Evolutionary conservation across 2,329 filamentous ascomycete genomes (phyloP), one percentile per base, ranked within the genome.

Genomic region (Ophiobolus disseminans): DNA sequence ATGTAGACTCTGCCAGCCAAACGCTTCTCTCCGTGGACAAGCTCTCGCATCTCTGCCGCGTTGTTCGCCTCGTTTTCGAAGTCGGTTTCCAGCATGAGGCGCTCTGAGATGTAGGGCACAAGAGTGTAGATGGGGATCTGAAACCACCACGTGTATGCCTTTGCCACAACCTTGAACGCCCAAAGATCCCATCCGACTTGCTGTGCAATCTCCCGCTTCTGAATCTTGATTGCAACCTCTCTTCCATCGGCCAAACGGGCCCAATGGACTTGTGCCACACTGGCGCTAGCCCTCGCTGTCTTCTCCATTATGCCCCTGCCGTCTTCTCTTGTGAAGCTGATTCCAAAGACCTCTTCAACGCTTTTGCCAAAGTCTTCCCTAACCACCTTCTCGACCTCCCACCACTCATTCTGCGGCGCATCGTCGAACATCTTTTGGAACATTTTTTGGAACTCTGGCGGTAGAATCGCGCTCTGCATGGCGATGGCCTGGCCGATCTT

Each of bases 401-500:
- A 82, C 92, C 92, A 97, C 32, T 82, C 81, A 69, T 96, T 94
- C 79, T 97, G 92, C 28, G 93, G 92, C 55, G 94, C 94, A 77
- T 97, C 93, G 70, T 97, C 94, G 70, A 97, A 99, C 91, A 99
- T 97, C 65, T 88, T 84, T 17, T 88, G 81, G 69, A 99, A 99
- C 91, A 97, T 97, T 66, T 87, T 86, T 78, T 96, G 91, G 63
- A 97, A 97, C 73, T 96, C 91, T 0, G 92, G 90, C 20, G 94
- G 94, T 53, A 99, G 77, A 20, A 97, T 86, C 0, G 93, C 93
- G 60, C 89, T 93, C 79, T 99, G 94, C 94, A 97, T 97, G 11
- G 93, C 94, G 60, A 99, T 93, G 4, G 94, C 94, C 79, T 99
- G 94, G 0, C 94, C 94, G 49, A 99, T 97, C 81, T 99, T 99